phyloP scores from a whole-genome alignment of 345 rosid species.

The Cochlearia excelsa region DNA sequence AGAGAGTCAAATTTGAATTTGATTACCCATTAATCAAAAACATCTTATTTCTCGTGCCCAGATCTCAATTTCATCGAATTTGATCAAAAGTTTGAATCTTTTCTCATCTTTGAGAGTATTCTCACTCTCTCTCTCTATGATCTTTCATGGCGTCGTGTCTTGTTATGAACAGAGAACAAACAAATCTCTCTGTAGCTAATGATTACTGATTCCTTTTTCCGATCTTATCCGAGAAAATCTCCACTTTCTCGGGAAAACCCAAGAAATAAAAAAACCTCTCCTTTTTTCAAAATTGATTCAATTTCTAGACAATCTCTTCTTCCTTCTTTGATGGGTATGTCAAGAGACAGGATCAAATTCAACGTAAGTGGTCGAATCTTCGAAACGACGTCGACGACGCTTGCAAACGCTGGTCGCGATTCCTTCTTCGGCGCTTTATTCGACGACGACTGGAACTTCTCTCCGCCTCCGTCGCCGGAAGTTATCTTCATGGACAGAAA shows the following conservation, averaged over 20 bases:
- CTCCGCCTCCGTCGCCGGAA: conserved; percentile 19
- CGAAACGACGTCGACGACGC: conserved; percentile 89
- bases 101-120: not conserved
- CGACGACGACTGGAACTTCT: conserved; percentile 71
- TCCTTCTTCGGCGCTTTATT: conserved; percentile 86
- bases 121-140: conserved; percentile 2
- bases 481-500: conserved; percentile 76
- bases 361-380: conserved; percentile 89
- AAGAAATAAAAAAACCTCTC: no score
- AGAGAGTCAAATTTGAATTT: conserved; percentile 22
- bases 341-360: conserved; percentile 69
- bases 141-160: conserved; percentile 15
- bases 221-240: not conserved
- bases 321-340: conserved; percentile 53
- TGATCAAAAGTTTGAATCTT: conserved; percentile 10
- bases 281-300: no score
- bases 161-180: conserved; percentile 2
- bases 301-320: not conserved
- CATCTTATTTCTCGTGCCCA: conserved; percentile 43
- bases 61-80: conserved; percentile 38
- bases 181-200: conserved; percentile 5
- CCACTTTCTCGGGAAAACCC: conserved; percentile 16
- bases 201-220: conserved; percentile 9
- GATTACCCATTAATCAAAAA: conserved; percentile 36
- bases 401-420: conserved; percentile 86